Percentiles rank a stretch among this genome's conserved stretches.
phyloP scores from a whole-genome alignment of 768 basidiomycete species.

The Vishniacozyma victoriae region DNA sequence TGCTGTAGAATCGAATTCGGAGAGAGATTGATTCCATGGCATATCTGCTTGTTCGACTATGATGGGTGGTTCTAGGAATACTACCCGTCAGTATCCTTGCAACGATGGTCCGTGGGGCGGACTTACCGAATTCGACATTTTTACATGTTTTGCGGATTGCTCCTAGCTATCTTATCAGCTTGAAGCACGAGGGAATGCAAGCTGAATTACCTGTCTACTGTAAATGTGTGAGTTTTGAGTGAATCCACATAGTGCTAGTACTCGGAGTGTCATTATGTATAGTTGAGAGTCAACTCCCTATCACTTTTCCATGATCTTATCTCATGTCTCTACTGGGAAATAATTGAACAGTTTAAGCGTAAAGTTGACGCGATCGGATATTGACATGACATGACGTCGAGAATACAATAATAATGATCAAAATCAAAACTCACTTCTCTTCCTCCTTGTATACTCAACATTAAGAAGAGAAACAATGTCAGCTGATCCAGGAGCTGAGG shows the following conservation, averaged over 20 bases:
- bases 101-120: background rate
- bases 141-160: conserved; percentile 44
- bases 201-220: conserved; percentile 29
- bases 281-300: no score
- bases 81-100: conserved; percentile 5
- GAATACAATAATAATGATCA: no score
- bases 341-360: no score
- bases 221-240: conserved; percentile 44
- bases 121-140: conserved; percentile 41
- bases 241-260: conserved; percentile 43
- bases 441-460: no score
- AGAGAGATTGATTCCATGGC: conserved; percentile 34
- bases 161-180: conserved; percentile 23
- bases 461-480: no score
- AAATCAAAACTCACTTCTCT: no score
- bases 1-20: conserved; percentile 38
- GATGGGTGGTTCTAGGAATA: conserved; percentile 44
- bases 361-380: no score
- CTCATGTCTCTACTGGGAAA: no score
- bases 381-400: no score
- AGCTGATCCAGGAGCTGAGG: no score
- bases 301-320: no score
- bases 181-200: background rate
- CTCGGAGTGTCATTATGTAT: conserved; percentile 12
- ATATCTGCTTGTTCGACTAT: conserved; percentile 44